Percentiles rank a stretch among this genome's conserved stretches.
phyloP scores from a whole-genome alignment of 2,329 filamentous ascomycete genomes.

The Ceratocystis cacaofunesta region DNA sequence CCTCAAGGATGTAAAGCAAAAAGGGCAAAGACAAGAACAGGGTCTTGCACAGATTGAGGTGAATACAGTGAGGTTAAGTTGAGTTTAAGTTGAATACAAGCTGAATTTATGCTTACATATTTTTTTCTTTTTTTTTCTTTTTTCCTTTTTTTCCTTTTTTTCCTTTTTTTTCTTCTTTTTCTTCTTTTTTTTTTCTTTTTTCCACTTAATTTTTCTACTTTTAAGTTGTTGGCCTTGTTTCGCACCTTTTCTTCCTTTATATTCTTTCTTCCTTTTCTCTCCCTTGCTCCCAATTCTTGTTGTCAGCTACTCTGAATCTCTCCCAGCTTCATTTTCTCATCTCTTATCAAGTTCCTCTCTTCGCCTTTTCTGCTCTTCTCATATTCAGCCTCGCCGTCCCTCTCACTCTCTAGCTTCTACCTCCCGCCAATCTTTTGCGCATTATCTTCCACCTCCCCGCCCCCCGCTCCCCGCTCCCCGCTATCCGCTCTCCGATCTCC shows the following conservation, averaged over 20 bases:
- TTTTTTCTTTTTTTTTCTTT: background rate
- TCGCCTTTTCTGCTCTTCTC: no score
- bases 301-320: background rate
- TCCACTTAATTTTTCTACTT: background rate
- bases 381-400: background rate
- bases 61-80: no score
- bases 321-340: no score
- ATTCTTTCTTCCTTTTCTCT: background rate
- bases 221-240: no score
- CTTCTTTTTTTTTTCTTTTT: background rate
- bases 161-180: background rate
- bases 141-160: background rate
- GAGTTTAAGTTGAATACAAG: no score
- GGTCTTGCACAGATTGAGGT: no score
- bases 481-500: background rate
- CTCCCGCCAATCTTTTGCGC: no score
- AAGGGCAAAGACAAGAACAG: no score
- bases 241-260: constrained; percentile 7
- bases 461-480: background rate
- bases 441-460: no score
- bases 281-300: background rate
- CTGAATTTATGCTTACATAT: background rate
- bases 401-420: background rate
- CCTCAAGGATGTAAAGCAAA: no score
- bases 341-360: no score